A percentile compares a stretch with the other conserved stretches of the same genome.
phyloP scores from a whole-genome alignment of 106 monocot species.

The Acorus gramineus region DNA sequence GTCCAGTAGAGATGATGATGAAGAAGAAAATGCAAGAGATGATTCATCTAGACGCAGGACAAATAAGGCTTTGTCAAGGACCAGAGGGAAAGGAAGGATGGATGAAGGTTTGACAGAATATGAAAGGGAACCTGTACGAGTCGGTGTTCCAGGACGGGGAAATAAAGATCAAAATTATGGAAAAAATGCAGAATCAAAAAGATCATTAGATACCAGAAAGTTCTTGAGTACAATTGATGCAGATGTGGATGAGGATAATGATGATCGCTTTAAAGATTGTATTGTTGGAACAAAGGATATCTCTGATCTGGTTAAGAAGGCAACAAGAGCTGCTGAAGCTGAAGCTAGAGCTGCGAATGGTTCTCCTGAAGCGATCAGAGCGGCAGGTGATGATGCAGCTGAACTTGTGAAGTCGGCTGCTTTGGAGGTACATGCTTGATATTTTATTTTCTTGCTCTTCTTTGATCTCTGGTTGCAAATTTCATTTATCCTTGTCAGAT shows the following conservation, averaged over 20 bases:
- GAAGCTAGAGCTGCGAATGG: constrained; percentile 85
- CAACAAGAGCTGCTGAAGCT: constrained; percentile 71
- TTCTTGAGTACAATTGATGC: constrained; percentile 12
- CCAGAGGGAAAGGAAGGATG: constrained; percentile 49
- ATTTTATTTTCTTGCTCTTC: background rate
- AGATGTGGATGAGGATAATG: constrained; percentile 29
- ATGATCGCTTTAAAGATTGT: constrained; percentile 68
- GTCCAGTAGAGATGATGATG: constrained; percentile 28
- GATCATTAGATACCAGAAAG: constrained; percentile 20
- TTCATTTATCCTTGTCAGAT: background rate
- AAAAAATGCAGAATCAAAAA: constrained; percentile 45
- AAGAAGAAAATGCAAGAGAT: constrained; percentile 50
- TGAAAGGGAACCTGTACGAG: constrained; percentile 31
- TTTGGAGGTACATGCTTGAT: constrained; percentile 51
- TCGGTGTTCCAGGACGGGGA: constrained; percentile 9
- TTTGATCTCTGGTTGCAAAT: background rate
- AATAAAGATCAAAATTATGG: constrained; percentile 17
- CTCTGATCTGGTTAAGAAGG: constrained; percentile 72
- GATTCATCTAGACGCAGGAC: constrained; percentile 42
- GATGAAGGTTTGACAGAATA: constrained; percentile 44
- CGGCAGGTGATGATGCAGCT: constrained; percentile 96
- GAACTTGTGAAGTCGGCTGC: constrained; percentile 85
- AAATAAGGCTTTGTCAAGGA: constrained; percentile 33
- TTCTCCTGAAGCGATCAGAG: constrained; percentile 78
- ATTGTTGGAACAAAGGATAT: constrained; percentile 72